phyloP scores from a whole-genome alignment of 2,329 filamentous ascomycete genomes.

The Geosmithia flava region DNA sequence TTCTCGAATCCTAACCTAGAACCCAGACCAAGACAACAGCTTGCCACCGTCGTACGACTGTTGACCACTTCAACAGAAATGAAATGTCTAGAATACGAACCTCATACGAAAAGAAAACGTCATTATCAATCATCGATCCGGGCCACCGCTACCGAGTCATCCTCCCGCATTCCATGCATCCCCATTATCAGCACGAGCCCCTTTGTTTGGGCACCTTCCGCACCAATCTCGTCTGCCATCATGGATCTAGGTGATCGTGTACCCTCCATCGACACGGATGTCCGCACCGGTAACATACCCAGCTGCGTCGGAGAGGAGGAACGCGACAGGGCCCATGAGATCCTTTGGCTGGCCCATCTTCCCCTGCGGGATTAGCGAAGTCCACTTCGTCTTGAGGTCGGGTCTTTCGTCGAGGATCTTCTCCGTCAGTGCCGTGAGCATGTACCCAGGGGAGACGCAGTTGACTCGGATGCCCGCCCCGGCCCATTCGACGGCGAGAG shows the following conservation, averaged over 20 bases:
- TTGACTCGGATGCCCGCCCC: slow-evolving; percentile 81
- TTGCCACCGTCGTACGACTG: too few relatives aligned
- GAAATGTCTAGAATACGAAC: too few relatives aligned
- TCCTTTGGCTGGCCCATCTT: slow-evolving; percentile 91
- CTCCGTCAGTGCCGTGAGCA: slow-evolving; percentile 84
- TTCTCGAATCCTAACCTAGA: too few relatives aligned
- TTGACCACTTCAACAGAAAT: too few relatives aligned
- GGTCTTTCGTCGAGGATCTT: slow-evolving; percentile 93
- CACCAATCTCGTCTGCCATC: not conserved
- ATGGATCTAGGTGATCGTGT: slow-evolving; percentile 55
- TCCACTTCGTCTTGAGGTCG: slow-evolving; percentile 83
- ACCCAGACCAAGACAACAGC: too few relatives aligned
- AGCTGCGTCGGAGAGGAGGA: slow-evolving; percentile 69
- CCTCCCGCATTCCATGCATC: not conserved
- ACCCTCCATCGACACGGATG: slow-evolving; percentile 76
- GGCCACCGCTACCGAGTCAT: not conserved
- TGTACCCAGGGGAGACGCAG: slow-evolving; percentile 91
- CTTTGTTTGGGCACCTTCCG: not conserved
- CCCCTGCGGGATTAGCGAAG: slow-evolving; percentile 77
- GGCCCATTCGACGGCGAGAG: slow-evolving; percentile 90
- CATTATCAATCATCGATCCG: not conserved
- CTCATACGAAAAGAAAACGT: not conserved
- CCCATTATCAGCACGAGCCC: too few relatives aligned
- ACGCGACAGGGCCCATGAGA: slow-evolving; percentile 85
- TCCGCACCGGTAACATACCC: slow-evolving; percentile 64